These are phyloP conservation scores for Grosmannia huntii DNA, from an alignment of 2,329 filamentous ascomycete genomes.

Conservation along the genomic window DNA sequence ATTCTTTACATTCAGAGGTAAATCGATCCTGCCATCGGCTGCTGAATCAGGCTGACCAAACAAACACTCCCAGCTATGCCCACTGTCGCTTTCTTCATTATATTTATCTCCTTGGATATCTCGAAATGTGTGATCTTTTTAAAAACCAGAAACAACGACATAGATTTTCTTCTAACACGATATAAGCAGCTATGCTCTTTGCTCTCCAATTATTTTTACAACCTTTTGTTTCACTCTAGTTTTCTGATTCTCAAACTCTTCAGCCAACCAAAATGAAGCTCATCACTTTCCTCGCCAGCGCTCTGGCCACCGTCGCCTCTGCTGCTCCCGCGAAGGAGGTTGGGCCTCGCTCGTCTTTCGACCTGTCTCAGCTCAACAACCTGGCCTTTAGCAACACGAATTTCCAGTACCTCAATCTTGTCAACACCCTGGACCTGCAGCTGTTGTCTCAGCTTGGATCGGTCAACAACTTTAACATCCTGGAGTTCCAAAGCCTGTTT, in stretches of 20 bases:
- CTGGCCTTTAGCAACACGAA: slow-evolving; percentile 28
- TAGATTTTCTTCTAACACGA: slow-evolving; percentile 11
- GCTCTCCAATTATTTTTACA: slow-evolving; percentile 18
- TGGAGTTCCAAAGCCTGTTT: slow-evolving; percentile 26
- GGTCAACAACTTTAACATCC: slow-evolving; percentile 33
- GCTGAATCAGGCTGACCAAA: not conserved
- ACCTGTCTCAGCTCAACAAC: slow-evolving; percentile 27
- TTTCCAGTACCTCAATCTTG: slow-evolving; percentile 31
- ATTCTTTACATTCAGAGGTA: slow-evolving; percentile 34
- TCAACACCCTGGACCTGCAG: slow-evolving; percentile 33
- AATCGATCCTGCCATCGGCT: slow-evolving; percentile 8
- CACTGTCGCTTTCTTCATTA: slow-evolving; percentile 32
- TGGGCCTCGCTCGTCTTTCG: slow-evolving; percentile 23
- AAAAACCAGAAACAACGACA: not conserved
- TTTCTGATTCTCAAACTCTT: too few relatives aligned
- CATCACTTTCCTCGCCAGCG: slow-evolving; percentile 29
- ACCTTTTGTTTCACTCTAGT: slow-evolving; percentile 13
- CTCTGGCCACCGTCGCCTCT: slow-evolving; percentile 29
- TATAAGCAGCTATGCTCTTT: slow-evolving; percentile 30
- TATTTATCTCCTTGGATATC: slow-evolving; percentile 22
- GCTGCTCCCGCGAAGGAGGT: slow-evolving; percentile 29
- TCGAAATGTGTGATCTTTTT: slow-evolving; percentile 20
- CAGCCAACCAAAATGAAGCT: too few relatives aligned
- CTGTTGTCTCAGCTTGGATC: slow-evolving; percentile 27
- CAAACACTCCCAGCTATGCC: slow-evolving; percentile 29